Conservation (phyloP, 108 stramenopile species). For the Skeletonema grethae region DNA sequence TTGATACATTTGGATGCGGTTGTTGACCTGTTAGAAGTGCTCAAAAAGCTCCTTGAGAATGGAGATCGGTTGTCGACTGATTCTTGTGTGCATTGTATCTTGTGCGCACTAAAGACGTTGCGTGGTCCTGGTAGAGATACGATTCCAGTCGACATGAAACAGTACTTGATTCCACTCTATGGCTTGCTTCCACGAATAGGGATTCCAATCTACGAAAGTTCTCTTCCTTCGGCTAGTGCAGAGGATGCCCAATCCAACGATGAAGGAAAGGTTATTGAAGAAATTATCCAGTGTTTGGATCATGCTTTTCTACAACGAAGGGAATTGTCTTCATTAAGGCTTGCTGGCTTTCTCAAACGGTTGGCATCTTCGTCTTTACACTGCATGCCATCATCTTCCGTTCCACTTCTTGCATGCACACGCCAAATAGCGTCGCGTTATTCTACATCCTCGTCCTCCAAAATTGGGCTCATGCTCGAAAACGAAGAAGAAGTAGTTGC, state of each 20-base stretch:
- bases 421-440: constrained; percentile 78
- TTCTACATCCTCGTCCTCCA: constrained; percentile 43
- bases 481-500: constrained; percentile 87
- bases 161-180: constrained; percentile 83
- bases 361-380: constrained; percentile 71
- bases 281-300: constrained; percentile 66
- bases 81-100: constrained; percentile 77
- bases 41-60: constrained; percentile 68
- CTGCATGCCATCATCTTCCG: constrained; percentile 64
- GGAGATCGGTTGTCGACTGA: constrained; percentile 72
- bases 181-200: constrained; percentile 54
- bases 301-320: constrained; percentile 79
- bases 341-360: constrained; percentile 82
- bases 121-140: constrained; percentile 81
- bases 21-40: constrained; percentile 73
- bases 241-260: constrained; percentile 27
- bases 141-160: constrained; percentile 81
- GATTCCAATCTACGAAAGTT: background rate
- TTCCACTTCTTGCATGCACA: constrained; percentile 75
- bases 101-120: constrained; percentile 83
- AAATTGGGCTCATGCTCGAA: constrained; percentile 71
- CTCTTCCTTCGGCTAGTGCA: background rate
- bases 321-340: constrained; percentile 73
- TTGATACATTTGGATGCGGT: constrained; percentile 76
- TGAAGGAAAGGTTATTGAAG: constrained; percentile 40